Evolutionary conservation across 371 early-diverging fungal species (phyloP).

Genomic region (Vairimorpha necatrix): DNA sequence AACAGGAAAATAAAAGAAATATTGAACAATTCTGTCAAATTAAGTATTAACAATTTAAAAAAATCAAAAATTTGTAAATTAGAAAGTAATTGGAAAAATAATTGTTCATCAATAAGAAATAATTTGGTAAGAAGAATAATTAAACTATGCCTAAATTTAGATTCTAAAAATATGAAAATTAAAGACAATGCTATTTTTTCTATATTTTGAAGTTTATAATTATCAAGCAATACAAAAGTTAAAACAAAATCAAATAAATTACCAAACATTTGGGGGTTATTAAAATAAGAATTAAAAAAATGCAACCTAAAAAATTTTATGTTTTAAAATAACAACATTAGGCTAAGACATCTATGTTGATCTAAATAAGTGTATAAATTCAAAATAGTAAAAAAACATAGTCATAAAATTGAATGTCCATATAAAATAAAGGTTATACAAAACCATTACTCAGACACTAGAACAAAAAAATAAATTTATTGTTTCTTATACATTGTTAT

Average conservation of each 20-base stretch:
- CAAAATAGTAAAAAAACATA: too few species aligned
- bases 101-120: background rate
- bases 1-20: background rate
- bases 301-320: too few species aligned
- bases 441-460: too few species aligned
- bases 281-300: background rate
- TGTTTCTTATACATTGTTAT: too few species aligned
- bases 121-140: background rate
- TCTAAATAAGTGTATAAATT: too few species aligned
- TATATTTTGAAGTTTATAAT: background rate
- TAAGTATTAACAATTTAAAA: background rate
- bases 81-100: background rate
- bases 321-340: too few species aligned
- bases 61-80: background rate
- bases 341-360: too few species aligned
- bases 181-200: slow-evolving; percentile 1
- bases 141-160: background rate
- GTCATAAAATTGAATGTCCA: too few species aligned
- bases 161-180: background rate
- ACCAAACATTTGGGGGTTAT: background rate
- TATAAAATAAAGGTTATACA: too few species aligned
- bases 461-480: too few species aligned
- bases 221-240: background rate
- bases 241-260: background rate
- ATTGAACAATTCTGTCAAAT: background rate